phyloP scores from a whole-genome alignment of 352 stramenopile species.

The Phytopythium helicoides region DNA sequence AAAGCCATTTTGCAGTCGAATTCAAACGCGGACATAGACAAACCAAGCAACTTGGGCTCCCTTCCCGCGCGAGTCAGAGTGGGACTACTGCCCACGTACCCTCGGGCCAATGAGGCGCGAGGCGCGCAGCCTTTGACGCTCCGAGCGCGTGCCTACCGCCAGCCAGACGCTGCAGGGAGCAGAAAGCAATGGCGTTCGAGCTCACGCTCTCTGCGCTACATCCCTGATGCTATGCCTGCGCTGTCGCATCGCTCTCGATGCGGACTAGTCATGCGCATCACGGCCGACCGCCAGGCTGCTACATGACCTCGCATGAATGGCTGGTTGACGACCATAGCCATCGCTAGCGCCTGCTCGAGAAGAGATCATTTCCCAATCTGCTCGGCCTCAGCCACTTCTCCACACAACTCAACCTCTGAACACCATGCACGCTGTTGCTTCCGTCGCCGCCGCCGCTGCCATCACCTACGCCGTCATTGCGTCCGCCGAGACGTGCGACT shows the following conservation, averaged over 20 bases:
- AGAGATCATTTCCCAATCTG: constrained; percentile 6
- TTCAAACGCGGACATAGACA: not conserved
- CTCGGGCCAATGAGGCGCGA: not conserved
- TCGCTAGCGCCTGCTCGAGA: not conserved
- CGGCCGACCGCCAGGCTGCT: too few relatives aligned
- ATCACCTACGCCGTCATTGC: not conserved
- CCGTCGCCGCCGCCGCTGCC: constrained; percentile 2
- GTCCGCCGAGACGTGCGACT: constrained; percentile 11
- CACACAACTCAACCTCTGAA: not conserved
- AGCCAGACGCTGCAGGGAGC: constrained; percentile 1
- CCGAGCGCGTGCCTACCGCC: constrained; percentile 3
- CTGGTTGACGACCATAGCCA: not conserved
- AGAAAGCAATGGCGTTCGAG: not conserved
- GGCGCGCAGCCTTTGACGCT: not conserved
- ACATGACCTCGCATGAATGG: too few relatives aligned
- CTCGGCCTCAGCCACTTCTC: not conserved
- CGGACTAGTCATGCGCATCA: too few relatives aligned
- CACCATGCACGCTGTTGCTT: constrained; percentile 7
- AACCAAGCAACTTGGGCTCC: not conserved
- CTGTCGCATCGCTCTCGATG: too few relatives aligned
- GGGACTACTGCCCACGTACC: not conserved
- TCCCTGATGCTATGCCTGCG: too few relatives aligned
- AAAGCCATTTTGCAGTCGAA: not conserved
- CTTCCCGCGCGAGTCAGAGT: not conserved
- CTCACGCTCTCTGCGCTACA: not conserved